A percentile compares a stretch with the other conserved stretches of the same genome.
These are phyloP conservation scores for Periconia sp. DNA, from an alignment of 2,329 filamentous ascomycete species.

Conservation along the genomic window DNA sequence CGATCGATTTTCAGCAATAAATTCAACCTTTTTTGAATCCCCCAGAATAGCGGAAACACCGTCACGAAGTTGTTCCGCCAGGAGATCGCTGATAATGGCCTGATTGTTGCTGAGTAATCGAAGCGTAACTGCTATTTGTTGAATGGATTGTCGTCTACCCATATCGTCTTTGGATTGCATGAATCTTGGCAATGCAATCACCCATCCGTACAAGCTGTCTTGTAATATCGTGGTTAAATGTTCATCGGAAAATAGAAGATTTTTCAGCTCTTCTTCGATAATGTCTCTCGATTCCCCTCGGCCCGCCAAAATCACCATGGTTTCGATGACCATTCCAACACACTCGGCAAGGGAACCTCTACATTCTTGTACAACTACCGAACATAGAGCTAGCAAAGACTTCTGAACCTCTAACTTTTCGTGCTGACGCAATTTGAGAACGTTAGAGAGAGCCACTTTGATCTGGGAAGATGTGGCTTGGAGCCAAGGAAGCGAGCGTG, in stretches of 20 bases:
- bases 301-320: constrained; percentile 66
- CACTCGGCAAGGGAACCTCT: constrained; percentile 71
- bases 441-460: constrained; percentile 75
- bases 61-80: constrained; percentile 72
- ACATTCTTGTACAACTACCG: constrained; percentile 77
- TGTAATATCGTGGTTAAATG: constrained; percentile 67
- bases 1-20: constrained; percentile 14
- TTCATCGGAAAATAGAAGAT: constrained; percentile 64
- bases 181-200: constrained; percentile 74
- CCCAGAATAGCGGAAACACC: constrained; percentile 61
- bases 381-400: constrained; percentile 70
- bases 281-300: constrained; percentile 51
- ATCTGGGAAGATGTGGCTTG: constrained; percentile 79
- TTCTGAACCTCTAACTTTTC: constrained; percentile 68
- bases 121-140: constrained; percentile 75
- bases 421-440: constrained; percentile 74
- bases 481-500: constrained; percentile 66
- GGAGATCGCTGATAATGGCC: constrained; percentile 65
- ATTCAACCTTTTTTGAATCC: constrained; percentile 28
- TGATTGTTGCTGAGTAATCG: constrained; percentile 65
- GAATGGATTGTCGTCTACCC: constrained; percentile 71
- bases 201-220: constrained; percentile 76
- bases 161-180: constrained; percentile 84
- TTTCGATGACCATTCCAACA: constrained; percentile 74
- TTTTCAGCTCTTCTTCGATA: constrained; percentile 51